Percentiles rank a stretch among this genome's conserved stretches.
phyloP scores from a whole-genome alignment of 768 basidiomycete species.

The Pisolithus tinctorius region DNA sequence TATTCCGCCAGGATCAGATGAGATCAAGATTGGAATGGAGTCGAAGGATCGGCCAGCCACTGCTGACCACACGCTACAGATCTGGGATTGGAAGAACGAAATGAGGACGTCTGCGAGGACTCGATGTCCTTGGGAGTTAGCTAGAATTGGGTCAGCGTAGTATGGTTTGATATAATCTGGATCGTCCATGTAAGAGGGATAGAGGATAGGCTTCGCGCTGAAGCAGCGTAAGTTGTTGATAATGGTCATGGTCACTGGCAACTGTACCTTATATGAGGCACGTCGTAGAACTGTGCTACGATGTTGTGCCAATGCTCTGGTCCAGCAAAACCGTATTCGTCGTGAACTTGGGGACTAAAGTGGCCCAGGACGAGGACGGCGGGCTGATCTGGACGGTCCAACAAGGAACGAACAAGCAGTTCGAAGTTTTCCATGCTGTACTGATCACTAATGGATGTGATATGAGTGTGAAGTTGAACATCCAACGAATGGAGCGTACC shows the following conservation, averaged over 20 bases:
- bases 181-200: slow-evolving; percentile 73
- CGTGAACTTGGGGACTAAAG: slow-evolving; percentile 82
- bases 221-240: slow-evolving; percentile 1
- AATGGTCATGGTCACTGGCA: neutral
- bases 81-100: slow-evolving; percentile 85
- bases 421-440: slow-evolving; percentile 82
- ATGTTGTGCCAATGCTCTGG: slow-evolving; percentile 86
- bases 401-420: slow-evolving; percentile 84
- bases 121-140: slow-evolving; percentile 74
- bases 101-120: slow-evolving; percentile 87
- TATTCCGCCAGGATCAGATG: slow-evolving; percentile 29
- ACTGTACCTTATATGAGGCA: slow-evolving; percentile 75
- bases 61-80: slow-evolving; percentile 80
- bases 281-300: slow-evolving; percentile 96
- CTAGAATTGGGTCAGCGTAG: slow-evolving; percentile 79
- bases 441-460: slow-evolving; percentile 43
- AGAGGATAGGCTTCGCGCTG: slow-evolving; percentile 76
- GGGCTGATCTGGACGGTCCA: slow-evolving; percentile 84
- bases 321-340: slow-evolving; percentile 75
- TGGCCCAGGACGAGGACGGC: slow-evolving; percentile 94
- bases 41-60: slow-evolving; percentile 63
- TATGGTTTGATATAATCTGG: slow-evolving; percentile 62
- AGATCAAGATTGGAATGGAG: slow-evolving; percentile 38
- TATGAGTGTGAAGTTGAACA: neutral
- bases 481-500: slow-evolving; percentile 45